Conservation (phyloP, 208 protist genomes). For the Lotmaria passim region DNA sequence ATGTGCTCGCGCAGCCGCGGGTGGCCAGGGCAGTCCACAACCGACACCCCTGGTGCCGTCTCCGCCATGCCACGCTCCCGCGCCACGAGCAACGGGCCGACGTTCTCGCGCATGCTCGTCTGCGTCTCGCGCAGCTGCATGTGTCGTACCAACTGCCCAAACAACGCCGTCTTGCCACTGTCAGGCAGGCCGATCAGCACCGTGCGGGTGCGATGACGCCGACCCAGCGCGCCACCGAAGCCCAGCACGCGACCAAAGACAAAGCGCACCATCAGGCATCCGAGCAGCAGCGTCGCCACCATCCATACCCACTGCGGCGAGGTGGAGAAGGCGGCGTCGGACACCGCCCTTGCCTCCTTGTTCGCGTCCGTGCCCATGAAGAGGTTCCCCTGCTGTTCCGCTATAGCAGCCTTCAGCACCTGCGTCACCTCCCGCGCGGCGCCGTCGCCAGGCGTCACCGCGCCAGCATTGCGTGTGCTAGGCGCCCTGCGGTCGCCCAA, state of each 20-base stretch:
- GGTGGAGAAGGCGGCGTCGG: constrained; percentile 6
- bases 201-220: constrained; percentile 27
- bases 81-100: constrained; percentile 20
- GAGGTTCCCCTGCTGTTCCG: constrained; percentile 8
- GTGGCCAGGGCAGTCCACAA: constrained; percentile 85
- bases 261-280: constrained; percentile 20
- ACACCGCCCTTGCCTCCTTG: no score
- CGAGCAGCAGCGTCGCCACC: constrained; percentile 16
- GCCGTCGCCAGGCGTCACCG: constrained; percentile 10
- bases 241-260: constrained; percentile 23
- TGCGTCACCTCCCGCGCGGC: constrained; percentile 31
- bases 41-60: constrained; percentile 2
- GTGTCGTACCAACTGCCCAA: constrained; percentile 56
- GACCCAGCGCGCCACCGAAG: not conserved
- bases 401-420: constrained; percentile 10
- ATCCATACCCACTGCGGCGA: constrained; percentile 29
- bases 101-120: constrained; percentile 79
- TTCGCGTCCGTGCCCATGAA: no score
- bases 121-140: constrained; percentile 33
- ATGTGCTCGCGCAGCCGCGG: constrained; percentile 69
- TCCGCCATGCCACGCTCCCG: not conserved
- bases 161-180: constrained; percentile 85
- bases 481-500: not conserved
- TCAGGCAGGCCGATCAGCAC: constrained; percentile 69
- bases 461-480: not conserved